Conservation (phyloP, 208 protist genomes). For the Wallacemonas sp. region DNA sequence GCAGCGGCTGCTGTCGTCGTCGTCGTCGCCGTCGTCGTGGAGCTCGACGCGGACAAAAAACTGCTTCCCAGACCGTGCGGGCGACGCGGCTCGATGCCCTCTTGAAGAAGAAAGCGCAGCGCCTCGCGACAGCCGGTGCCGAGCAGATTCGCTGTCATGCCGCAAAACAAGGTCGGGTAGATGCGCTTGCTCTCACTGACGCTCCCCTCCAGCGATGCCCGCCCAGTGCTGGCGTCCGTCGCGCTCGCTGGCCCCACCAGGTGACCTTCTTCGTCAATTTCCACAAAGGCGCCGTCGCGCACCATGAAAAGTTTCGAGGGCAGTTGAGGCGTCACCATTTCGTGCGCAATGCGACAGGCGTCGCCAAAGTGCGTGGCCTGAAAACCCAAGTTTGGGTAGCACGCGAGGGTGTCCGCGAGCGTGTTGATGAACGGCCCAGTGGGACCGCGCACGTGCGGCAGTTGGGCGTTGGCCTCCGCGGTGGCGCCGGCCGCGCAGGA, state of each 20-base stretch:
- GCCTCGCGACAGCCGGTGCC: constrained; percentile 85
- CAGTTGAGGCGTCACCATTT: constrained; percentile 57
- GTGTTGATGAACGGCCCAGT: constrained; percentile 29
- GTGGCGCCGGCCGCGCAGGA: constrained; percentile 28
- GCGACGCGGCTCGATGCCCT: constrained; percentile 48
- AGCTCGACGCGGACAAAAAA: background rate
- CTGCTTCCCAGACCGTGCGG: constrained; percentile 11
- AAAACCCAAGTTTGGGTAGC: constrained; percentile 64
- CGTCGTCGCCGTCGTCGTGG: background rate
- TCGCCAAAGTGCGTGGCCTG: constrained; percentile 76
- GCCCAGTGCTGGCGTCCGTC: too few relatives aligned
- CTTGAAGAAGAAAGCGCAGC: constrained; percentile 74
- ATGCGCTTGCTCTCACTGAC: constrained; percentile 13
- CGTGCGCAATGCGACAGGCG: constrained; percentile 45
- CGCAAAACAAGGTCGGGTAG: constrained; percentile 71
- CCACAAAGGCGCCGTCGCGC: constrained; percentile 56
- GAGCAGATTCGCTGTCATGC: constrained; percentile 75
- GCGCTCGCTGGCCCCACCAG: constrained; percentile 14
- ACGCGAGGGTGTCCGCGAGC: constrained; percentile 21
- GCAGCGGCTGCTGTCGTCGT: background rate
- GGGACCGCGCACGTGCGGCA: constrained; percentile 47
- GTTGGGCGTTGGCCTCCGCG: constrained; percentile 19
- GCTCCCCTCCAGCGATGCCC: background rate
- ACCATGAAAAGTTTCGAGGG: constrained; percentile 54
- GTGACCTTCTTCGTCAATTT: constrained; percentile 29